These are phyloP conservation scores for cucumber (Cucumis sativus) DNA, from an alignment of 306 rosid species.

Conservation along the genomic window Cucumber_9930_V3 NC_026658.2:425501-426000, in stretches of 20 bases:
- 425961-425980: not conserved
- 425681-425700: not conserved
- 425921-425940: not conserved
- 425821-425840: not conserved
- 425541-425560: not conserved
- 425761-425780: not conserved
- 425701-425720: not conserved
- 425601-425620: not conserved
- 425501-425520: not conserved
- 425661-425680: not conserved
- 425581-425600: not conserved
- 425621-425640: not conserved
- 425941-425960: not conserved
- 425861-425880: not conserved
- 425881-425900: not conserved
- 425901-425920: not conserved
- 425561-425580: not conserved
- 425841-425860: constrained; percentile 1
- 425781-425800: not conserved
- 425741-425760: not conserved
- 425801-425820: not conserved
- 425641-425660: not conserved
- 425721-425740: not conserved
- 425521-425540: not conserved
- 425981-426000: constrained; percentile 23